These are phyloP conservation scores for Colletotrichum godetiae DNA, from an alignment of 2,329 filamentous ascomycete genomes.

Conservation along the genomic window DNA sequence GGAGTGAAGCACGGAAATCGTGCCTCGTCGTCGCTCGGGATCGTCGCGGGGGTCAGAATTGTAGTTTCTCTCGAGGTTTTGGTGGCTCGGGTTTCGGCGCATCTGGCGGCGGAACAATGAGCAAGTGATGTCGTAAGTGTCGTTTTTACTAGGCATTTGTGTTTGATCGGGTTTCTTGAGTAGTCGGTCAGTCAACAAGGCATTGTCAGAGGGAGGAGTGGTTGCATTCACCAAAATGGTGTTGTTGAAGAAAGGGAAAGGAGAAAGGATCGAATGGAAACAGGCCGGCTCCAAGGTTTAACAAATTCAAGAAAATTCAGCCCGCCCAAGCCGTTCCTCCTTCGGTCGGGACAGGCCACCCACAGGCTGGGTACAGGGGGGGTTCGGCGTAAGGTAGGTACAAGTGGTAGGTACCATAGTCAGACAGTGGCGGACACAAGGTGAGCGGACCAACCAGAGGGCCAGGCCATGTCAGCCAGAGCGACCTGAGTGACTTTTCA, in stretches of 20 bases:
- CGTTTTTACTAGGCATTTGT: slow-evolving; percentile 69
- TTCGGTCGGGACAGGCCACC: slow-evolving; percentile 29
- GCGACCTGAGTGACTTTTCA: slow-evolving; percentile 28
- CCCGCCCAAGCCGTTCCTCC: slow-evolving; percentile 27
- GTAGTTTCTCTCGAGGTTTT: slow-evolving; percentile 60
- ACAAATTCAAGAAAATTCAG: slow-evolving; percentile 35
- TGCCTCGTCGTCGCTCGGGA: slow-evolving; percentile 69
- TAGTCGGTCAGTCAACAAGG: slow-evolving; percentile 14
- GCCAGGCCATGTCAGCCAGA: slow-evolving; percentile 26
- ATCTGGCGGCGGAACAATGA: slow-evolving; percentile 69
- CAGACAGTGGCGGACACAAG: not conserved
- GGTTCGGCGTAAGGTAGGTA: too few relatives aligned
- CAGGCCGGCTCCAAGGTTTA: slow-evolving; percentile 6
- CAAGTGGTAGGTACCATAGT: not conserved
- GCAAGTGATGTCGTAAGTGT: slow-evolving; percentile 53
- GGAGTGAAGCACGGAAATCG: slow-evolving; percentile 42
- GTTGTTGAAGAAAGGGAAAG: slow-evolving; percentile 37
- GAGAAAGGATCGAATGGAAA: slow-evolving; percentile 27
- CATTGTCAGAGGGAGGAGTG: slow-evolving; percentile 16
- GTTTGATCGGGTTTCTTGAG: slow-evolving; percentile 36
- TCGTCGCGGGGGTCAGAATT: slow-evolving; percentile 65
- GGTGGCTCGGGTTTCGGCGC: slow-evolving; percentile 60
- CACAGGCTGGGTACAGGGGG: not conserved
- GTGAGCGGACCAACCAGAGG: slow-evolving; percentile 23
- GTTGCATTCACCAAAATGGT: slow-evolving; percentile 39